Conservation (phyloP, 202 grass and related monocot species). For the Carex sylvatica region DNA sequence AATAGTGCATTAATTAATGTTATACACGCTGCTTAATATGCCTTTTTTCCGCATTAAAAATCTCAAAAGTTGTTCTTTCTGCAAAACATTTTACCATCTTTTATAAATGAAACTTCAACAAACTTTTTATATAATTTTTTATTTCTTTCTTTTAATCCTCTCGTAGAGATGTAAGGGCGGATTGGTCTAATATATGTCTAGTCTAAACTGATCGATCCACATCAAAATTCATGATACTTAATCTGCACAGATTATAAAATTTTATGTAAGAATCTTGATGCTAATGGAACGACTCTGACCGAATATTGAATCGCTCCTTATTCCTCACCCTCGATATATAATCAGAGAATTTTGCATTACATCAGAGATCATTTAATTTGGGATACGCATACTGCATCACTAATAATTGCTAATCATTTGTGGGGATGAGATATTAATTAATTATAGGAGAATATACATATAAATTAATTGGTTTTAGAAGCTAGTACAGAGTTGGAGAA, state of each 20-base stretch:
- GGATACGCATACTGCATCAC: neutral
- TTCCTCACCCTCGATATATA: too few species aligned
- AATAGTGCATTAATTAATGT: neutral
- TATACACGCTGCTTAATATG: neutral
- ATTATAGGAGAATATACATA: neutral
- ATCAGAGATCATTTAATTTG: neutral
- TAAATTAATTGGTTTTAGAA: conserved; percentile 25
- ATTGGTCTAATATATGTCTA: too few species aligned
- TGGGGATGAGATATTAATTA: neutral
- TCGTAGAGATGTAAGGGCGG: too few species aligned
- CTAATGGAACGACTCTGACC: too few species aligned
- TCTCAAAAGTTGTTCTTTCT: neutral
- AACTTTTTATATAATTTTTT: neutral
- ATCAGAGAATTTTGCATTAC: too few species aligned
- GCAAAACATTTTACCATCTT: neutral
- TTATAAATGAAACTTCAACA: neutral
- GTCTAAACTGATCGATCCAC: too few species aligned
- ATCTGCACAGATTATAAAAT: too few species aligned
- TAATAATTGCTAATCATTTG: neutral
- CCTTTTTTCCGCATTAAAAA: neutral
- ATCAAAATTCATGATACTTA: too few species aligned
- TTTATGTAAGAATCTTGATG: too few species aligned
- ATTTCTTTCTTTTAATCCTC: too few species aligned
- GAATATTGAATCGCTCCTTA: too few species aligned
- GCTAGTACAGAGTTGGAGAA: conserved; percentile 15